Conservation (phyloP, 768 basidiomycete species). For the Naematelia aurantialba region DNA sequence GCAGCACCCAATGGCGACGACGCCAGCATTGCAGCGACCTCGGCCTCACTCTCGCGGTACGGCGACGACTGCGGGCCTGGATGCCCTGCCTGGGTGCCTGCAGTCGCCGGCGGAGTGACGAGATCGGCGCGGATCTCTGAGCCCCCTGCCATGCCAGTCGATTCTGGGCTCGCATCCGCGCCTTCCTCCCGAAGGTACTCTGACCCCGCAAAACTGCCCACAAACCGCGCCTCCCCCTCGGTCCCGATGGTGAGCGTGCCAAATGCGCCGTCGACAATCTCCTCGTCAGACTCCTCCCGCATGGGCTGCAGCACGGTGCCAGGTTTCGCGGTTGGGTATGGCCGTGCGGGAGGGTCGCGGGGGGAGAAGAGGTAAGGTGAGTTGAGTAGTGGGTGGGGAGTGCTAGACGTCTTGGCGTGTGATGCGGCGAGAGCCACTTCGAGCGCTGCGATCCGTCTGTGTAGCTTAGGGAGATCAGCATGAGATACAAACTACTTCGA, state of each 20-base stretch:
- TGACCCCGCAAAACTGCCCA: conserved; percentile 43
- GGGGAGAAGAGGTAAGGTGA: conserved; percentile 40
- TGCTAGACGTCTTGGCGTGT: conserved; percentile 24
- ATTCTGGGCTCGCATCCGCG: not conserved
- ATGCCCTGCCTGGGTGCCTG: not conserved
- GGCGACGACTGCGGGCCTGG: not conserved
- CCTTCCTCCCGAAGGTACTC: conserved; percentile 34
- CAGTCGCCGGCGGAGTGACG: not conserved
- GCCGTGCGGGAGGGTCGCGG: conserved; percentile 17
- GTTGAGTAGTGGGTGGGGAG: conserved; percentile 41
- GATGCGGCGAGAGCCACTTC: conserved; percentile 45
- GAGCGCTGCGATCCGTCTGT: conserved; percentile 42
- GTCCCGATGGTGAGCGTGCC: conserved; percentile 45
- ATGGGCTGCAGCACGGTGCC: not conserved
- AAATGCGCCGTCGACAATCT: conserved; percentile 37
- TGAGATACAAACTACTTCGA: not conserved
- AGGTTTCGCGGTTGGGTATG: conserved; percentile 7
- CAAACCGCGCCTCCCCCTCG: conserved; percentile 42
- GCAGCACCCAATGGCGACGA: not conserved
- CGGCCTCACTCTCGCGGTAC: not conserved
- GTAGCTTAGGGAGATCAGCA: conserved; percentile 26
- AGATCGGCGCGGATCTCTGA: not conserved
- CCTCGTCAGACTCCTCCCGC: conserved; percentile 25
- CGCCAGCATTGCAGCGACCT: not conserved
- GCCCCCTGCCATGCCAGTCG: not conserved